Evolutionary conservation across 2,329 filamentous ascomycete species (phyloP).

Genomic region (Didymella glomerata): DNA sequence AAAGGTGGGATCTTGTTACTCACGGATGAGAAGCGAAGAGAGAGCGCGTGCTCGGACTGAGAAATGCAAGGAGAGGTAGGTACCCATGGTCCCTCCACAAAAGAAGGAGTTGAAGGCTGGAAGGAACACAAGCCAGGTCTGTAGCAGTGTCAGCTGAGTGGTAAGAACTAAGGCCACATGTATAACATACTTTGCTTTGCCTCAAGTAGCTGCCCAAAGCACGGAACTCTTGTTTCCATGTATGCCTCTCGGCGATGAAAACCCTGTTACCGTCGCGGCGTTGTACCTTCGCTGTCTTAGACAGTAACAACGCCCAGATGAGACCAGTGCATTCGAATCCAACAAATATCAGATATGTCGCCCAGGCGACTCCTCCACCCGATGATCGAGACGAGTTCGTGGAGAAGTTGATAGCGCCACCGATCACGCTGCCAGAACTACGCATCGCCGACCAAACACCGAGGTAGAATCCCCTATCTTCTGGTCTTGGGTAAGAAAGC

Average conservation of each 20-base stretch:
- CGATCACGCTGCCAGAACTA: neutral
- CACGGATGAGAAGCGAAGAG: neutral
- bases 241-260: neutral
- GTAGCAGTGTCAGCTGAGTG: neutral
- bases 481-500: neutral
- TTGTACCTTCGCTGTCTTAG: neutral
- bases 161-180: too few species aligned
- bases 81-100: neutral
- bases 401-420: neutral
- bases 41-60: neutral
- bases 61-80: neutral
- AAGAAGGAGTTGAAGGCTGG: neutral
- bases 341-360: neutral
- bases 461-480: neutral
- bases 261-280: neutral
- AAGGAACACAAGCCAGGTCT: neutral
- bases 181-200: neutral
- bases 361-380: neutral
- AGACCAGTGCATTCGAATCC: neutral
- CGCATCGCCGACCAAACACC: constrained; percentile 12
- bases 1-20: neutral
- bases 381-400: neutral
- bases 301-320: neutral
- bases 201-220: neutral
- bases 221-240: neutral